phyloP scores from a whole-genome alignment of 1,284 basidiomycete genomes.

The Ganoderma boninense region DNA sequence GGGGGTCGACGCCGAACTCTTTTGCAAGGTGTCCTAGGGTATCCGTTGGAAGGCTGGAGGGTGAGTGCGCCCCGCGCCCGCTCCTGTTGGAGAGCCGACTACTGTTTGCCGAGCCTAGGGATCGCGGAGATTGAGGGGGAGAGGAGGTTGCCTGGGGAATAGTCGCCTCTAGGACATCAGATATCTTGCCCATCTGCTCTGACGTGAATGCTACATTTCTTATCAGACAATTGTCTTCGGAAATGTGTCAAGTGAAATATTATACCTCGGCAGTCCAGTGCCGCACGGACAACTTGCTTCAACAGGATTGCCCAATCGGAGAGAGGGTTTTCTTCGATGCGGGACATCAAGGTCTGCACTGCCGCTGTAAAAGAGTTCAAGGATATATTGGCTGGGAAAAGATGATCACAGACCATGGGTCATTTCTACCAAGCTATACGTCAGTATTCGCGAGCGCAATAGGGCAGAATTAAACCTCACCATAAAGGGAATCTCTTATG shows the following conservation, averaged over 20 bases:
- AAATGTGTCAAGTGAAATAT: slow-evolving; percentile 1
- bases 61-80: slow-evolving; percentile 20
- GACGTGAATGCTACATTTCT: slow-evolving; percentile 58
- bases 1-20: slow-evolving; percentile 77
- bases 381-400: background rate
- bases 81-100: slow-evolving; percentile 28
- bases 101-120: slow-evolving; percentile 27
- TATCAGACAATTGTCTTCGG: background rate
- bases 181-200: slow-evolving; percentile 58
- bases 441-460: background rate
- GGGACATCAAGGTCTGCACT: slow-evolving; percentile 43
- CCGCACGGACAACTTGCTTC: slow-evolving; percentile 59
- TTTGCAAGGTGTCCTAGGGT: slow-evolving; percentile 63
- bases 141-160: slow-evolving; percentile 41
- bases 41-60: slow-evolving; percentile 20
- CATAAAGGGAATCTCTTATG: slow-evolving; percentile 69
- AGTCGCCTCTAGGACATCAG: slow-evolving; percentile 44
- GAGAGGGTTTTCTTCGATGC: slow-evolving; percentile 46
- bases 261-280: slow-evolving; percentile 64
- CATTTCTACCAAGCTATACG: slow-evolving; percentile 34
- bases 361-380: slow-evolving; percentile 38
- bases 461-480: slow-evolving; percentile 48
- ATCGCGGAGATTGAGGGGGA: slow-evolving; percentile 31
- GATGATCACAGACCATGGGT: slow-evolving; percentile 36
- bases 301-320: slow-evolving; percentile 50